Percentiles rank a stretch among this genome's conserved stretches.
Conservation (phyloP, 164 flowering plant species). For the Nelumbo lutea region DNA sequence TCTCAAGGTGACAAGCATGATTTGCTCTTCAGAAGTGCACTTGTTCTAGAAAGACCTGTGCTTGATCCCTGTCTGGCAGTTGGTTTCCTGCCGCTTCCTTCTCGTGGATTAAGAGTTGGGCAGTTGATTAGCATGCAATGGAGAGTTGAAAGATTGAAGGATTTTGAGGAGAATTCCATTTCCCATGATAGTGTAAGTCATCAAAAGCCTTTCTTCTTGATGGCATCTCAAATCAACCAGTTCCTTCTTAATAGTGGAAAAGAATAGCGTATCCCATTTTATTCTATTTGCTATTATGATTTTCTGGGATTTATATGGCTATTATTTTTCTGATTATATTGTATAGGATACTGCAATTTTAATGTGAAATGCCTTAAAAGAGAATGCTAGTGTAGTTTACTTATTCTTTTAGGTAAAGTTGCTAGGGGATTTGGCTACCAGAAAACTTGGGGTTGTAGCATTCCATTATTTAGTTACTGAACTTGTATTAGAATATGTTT, state of each 20-base stretch:
- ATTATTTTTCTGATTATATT: too few relatives aligned
- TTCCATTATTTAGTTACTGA: not conserved
- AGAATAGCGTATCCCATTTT: not conserved
- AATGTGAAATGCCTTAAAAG: not conserved
- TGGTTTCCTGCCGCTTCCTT: slow-evolving; percentile 91
- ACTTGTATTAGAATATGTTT: too few relatives aligned
- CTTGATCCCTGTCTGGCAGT: slow-evolving; percentile 91
- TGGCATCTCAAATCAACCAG: not conserved
- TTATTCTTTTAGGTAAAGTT: too few relatives aligned
- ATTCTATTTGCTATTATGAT: not conserved
- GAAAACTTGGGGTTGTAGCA: not conserved
- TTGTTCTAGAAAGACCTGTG: slow-evolving; percentile 78
- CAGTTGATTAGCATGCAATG: slow-evolving; percentile 82
- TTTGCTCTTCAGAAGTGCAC: slow-evolving; percentile 68
- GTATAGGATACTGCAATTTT: not conserved
- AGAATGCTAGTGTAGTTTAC: not conserved
- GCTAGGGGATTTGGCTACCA: not conserved
- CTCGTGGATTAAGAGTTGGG: slow-evolving; percentile 82
- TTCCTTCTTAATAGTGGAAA: not conserved
- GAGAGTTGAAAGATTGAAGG: slow-evolving; percentile 90
- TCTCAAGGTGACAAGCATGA: slow-evolving; percentile 26
- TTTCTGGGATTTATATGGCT: not conserved
- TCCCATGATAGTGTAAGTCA: slow-evolving; percentile 52
- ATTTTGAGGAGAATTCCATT: slow-evolving; percentile 33
- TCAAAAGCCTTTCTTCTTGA: not conserved